Evolutionary conservation across 768 basidiomycete genomes (phyloP).

Genomic region (Hydnomerulius pinastri): DNA sequence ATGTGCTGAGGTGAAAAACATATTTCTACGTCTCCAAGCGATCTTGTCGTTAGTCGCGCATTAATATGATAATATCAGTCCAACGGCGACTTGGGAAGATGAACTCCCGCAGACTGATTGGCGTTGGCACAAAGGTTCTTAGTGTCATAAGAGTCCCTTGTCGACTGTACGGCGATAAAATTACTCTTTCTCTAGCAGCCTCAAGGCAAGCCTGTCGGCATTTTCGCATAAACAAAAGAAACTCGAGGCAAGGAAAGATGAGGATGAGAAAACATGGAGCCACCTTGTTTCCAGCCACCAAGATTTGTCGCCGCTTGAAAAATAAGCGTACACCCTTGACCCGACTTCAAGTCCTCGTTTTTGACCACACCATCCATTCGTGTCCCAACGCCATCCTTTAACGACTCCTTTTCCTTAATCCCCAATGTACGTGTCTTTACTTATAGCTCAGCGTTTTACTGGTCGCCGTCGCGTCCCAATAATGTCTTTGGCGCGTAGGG

Average conservation of each 20-base stretch:
- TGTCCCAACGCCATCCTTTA: constrained; percentile 36
- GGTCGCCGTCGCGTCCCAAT: constrained; percentile 13
- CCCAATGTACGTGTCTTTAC: constrained; percentile 34
- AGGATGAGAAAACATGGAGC: constrained; percentile 17
- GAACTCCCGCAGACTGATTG: not conserved
- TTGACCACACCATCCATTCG: constrained; percentile 36
- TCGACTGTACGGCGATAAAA: not conserved
- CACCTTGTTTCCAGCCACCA: constrained; percentile 22
- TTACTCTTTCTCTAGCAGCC: constrained; percentile 4
- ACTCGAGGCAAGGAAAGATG: constrained; percentile 7
- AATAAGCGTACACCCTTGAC: constrained; percentile 41
- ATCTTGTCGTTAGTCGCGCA: no score
- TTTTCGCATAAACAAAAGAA: constrained; percentile 4
- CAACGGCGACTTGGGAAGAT: not conserved
- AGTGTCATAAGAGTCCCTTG: not conserved
- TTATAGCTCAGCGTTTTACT: not conserved
- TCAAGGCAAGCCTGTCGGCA: constrained; percentile 7
- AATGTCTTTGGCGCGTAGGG: constrained; percentile 30
- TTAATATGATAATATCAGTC: no score
- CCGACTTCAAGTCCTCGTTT: constrained; percentile 34
- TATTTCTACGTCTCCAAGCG: not conserved
- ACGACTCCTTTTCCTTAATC: constrained; percentile 22
- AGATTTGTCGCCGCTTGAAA: constrained; percentile 36
- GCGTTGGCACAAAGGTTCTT: not conserved
- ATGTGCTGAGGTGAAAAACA: not conserved